Evolutionary conservation across 2,329 filamentous ascomycete genomes (phyloP).

Genomic region (Blumeria hordei): DNA sequence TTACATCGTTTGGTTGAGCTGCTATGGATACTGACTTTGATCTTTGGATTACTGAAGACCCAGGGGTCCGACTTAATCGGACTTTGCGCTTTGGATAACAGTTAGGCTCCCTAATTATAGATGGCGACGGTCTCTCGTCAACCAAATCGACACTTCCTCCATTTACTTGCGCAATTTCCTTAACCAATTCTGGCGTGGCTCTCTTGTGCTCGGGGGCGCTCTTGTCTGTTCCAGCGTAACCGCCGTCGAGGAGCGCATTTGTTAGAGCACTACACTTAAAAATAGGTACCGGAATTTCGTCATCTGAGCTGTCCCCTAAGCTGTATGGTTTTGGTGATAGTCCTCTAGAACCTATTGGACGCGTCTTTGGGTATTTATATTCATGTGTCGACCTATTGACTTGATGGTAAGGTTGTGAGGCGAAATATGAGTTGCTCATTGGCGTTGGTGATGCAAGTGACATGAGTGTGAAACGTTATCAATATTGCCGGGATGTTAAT

Average conservation of each 20-base stretch:
- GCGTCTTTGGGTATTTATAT: constrained; percentile 22
- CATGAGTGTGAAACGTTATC: constrained; percentile 16
- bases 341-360: constrained; percentile 14
- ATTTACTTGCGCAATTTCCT: background rate
- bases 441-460: constrained; percentile 31
- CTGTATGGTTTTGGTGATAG: constrained; percentile 19
- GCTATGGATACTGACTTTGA: constrained; percentile 11
- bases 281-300: constrained; percentile 61
- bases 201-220: constrained; percentile 6
- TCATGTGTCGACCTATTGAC: constrained; percentile 26
- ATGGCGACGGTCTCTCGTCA: background rate
- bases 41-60: constrained; percentile 10
- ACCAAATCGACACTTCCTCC: constrained; percentile 2
- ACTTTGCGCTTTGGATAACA: constrained; percentile 13
- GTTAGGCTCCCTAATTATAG: constrained; percentile 8
- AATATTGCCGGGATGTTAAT: too few species aligned
- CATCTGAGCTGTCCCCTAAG: constrained; percentile 72
- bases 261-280: constrained; percentile 88
- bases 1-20: constrained; percentile 7
- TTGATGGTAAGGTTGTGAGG: constrained; percentile 24
- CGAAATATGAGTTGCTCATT: constrained; percentile 23
- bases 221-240: constrained; percentile 15
- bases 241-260: constrained; percentile 54
- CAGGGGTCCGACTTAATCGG: constrained; percentile 14
- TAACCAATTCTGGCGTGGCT: constrained; percentile 6